Conservation (phyloP, 306 rosid species). For the Coriaria nepalensis region DNA sequence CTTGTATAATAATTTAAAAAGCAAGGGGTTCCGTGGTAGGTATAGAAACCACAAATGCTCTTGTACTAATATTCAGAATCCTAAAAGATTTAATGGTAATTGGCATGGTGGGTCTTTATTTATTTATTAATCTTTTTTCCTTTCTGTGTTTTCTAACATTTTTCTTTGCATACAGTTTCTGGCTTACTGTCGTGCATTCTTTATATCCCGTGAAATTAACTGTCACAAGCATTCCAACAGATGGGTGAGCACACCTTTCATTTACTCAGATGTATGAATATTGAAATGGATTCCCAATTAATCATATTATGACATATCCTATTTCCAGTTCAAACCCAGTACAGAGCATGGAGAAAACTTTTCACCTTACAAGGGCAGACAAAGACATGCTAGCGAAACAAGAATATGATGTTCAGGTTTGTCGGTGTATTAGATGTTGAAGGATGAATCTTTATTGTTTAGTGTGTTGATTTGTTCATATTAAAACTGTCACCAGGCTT, state of each 20-base stretch:
- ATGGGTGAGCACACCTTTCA: conserved; percentile 50
- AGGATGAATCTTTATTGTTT: conserved; percentile 6
- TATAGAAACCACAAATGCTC: too few relatives aligned
- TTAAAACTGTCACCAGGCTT: conserved; percentile 36
- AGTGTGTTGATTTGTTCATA: conserved; percentile 12
- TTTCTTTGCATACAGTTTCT: conserved; percentile 47
- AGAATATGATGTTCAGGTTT: conserved; percentile 87
- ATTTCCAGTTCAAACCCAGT: conserved; percentile 64
- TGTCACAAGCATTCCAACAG: conserved; percentile 39
- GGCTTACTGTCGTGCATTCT: conserved; percentile 53
- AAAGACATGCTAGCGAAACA: conserved; percentile 57
- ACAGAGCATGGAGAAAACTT: conserved; percentile 73
- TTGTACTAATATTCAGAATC: too few relatives aligned
- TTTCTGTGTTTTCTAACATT: conserved; percentile 8
- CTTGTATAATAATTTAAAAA: too few relatives aligned
- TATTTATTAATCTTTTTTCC: not conserved
- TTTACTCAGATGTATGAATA: not conserved
- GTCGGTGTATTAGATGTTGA: conserved; percentile 16
- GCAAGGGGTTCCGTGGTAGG: too few relatives aligned
- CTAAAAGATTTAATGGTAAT: too few relatives aligned
- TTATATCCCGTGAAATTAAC: conserved; percentile 60
- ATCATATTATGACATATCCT: not conserved
- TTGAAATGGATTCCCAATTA: not conserved
- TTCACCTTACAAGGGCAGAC: conserved; percentile 71
- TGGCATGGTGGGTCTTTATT: too few relatives aligned